Conservation (phyloP, 1,139 yeast species). For the Suhomyces anneliseae region DNA sequence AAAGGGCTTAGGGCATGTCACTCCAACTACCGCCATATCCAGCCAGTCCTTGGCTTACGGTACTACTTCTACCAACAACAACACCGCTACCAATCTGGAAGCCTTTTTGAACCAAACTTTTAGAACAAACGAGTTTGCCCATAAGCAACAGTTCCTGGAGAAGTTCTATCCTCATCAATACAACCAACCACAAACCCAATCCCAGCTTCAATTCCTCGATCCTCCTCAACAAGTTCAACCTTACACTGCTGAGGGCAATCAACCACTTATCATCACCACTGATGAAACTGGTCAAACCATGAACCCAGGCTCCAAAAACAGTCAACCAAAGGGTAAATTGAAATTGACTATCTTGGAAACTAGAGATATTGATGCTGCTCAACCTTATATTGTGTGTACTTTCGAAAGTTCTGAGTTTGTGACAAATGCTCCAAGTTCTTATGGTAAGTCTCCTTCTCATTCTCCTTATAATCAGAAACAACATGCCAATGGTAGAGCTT, state of each 20-base stretch:
- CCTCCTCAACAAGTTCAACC: constrained; percentile 13
- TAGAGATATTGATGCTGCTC: constrained; percentile 58
- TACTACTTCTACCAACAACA: constrained; percentile 48
- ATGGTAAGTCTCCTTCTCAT: constrained; percentile 40
- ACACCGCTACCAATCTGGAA: constrained; percentile 18
- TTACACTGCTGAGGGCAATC: constrained; percentile 19
- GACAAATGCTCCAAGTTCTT: constrained; percentile 74
- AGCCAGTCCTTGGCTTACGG: constrained; percentile 67
- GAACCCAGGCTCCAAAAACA: constrained; percentile 26
- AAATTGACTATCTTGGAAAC: constrained; percentile 83
- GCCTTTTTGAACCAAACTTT: constrained; percentile 29
- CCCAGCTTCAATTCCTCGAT: constrained; percentile 13
- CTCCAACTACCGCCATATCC: constrained; percentile 70
- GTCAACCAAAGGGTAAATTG: constrained; percentile 76
- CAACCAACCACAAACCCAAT: constrained; percentile 12
- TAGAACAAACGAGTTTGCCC: constrained; percentile 15
- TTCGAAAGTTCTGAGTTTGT: constrained; percentile 91
- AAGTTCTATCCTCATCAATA: constrained; percentile 23
- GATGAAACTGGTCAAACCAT: constrained; percentile 45
- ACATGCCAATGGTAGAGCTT: constrained; percentile 14
- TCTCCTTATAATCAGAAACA: constrained; percentile 14
- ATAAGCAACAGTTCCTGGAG: constrained; percentile 11
- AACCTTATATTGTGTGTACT: constrained; percentile 91
- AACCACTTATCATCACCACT: constrained; percentile 46
- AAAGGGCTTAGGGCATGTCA: constrained; percentile 31